Evolutionary conservation across 2,329 filamentous ascomycete species (phyloP).

Genomic region (Colletotrichum sp.): DNA sequence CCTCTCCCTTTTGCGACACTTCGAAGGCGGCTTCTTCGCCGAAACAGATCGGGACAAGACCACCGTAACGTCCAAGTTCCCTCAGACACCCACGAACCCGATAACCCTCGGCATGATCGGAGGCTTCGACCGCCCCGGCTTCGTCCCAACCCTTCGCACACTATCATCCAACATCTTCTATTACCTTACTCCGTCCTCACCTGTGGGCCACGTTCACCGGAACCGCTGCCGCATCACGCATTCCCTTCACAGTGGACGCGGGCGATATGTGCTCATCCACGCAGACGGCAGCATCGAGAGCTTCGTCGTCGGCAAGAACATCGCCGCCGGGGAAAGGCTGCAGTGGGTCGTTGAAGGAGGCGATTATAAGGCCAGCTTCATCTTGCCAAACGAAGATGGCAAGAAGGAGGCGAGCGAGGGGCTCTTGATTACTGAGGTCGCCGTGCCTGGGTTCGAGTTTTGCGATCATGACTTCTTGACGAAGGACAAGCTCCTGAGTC

Average conservation of each 20-base stretch:
- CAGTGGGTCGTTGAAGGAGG: slow-evolving; percentile 75
- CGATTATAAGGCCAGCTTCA: slow-evolving; percentile 68
- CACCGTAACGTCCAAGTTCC: slow-evolving; percentile 61
- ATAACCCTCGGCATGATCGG: slow-evolving; percentile 45
- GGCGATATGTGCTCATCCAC: slow-evolving; percentile 69
- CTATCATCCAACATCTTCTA: slow-evolving; percentile 32
- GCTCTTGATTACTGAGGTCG: slow-evolving; percentile 71
- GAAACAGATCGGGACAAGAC: slow-evolving; percentile 63
- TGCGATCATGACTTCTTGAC: slow-evolving; percentile 71
- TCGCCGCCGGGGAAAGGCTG: slow-evolving; percentile 62
- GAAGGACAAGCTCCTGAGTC: slow-evolving; percentile 48
- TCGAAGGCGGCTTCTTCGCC: slow-evolving; percentile 69
- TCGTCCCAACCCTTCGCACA: not conserved
- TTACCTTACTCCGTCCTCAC: slow-evolving; percentile 59
- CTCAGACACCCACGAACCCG: slow-evolving; percentile 38
- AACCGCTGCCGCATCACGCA: slow-evolving; percentile 69
- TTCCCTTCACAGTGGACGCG: slow-evolving; percentile 67
- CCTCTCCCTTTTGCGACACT: slow-evolving; percentile 58
- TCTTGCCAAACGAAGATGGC: slow-evolving; percentile 50
- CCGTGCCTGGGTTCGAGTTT: slow-evolving; percentile 72
- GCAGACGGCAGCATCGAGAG: slow-evolving; percentile 63
- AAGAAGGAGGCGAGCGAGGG: slow-evolving; percentile 46
- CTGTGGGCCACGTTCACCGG: slow-evolving; percentile 66
- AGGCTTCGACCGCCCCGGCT: not conserved
- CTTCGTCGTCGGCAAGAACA: slow-evolving; percentile 65